Conservation (phyloP, 192 early-diverging fungal species). For the Chytriomyces confervae region DNA sequence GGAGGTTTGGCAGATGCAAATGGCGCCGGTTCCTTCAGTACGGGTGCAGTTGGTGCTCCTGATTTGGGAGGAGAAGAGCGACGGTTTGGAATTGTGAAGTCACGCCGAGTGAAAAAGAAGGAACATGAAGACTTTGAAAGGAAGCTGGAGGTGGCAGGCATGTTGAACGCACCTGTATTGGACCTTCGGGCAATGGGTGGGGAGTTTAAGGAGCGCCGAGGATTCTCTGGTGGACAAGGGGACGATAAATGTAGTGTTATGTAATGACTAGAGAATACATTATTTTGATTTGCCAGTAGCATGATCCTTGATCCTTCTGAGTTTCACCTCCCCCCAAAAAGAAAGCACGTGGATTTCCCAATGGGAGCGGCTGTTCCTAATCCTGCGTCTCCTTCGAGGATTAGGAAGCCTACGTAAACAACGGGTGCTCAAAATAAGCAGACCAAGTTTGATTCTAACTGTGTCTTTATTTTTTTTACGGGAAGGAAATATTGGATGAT, state of each 20-base stretch:
- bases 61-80: neutral
- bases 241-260: neutral
- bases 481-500: too few relatives aligned
- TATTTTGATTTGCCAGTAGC: too few relatives aligned
- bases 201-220: neutral
- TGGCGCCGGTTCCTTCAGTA: neutral
- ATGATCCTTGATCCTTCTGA: too few relatives aligned
- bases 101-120: neutral
- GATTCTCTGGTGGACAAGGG: neutral
- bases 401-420: too few relatives aligned
- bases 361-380: too few relatives aligned
- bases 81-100: constrained; percentile 4
- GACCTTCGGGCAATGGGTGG: neutral
- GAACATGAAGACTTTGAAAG: neutral
- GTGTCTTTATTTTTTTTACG: too few relatives aligned
- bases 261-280: neutral
- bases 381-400: too few relatives aligned
- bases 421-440: too few relatives aligned
- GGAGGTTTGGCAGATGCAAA: neutral
- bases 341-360: too few relatives aligned
- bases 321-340: too few relatives aligned
- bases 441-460: too few relatives aligned
- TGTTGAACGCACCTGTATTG: neutral
- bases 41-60: neutral
- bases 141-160: constrained; percentile 6